Conservation (phyloP, 805 yeast genomes). For the Kazachstania bromeliacearum region DNA sequence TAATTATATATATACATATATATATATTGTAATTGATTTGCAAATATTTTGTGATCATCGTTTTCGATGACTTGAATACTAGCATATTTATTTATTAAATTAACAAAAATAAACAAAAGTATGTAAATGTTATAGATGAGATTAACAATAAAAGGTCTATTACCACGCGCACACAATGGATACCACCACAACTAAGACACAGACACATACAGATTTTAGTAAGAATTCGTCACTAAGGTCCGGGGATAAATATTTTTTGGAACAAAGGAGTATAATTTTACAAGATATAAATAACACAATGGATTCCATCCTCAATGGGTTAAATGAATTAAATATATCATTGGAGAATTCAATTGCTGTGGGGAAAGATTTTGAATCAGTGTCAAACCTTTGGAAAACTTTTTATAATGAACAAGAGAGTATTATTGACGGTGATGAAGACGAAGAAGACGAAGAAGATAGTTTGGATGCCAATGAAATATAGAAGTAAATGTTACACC, state of each 20-base stretch:
- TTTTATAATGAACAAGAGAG: conserved; percentile 46
- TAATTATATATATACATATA: not conserved
- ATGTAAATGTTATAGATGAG: too few species aligned
- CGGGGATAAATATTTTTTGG: conserved; percentile 21
- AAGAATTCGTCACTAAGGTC: not conserved
- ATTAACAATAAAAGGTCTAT: too few species aligned
- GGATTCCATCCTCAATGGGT: conserved; percentile 55
- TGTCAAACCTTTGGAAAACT: conserved; percentile 58
- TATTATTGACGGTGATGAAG: conserved; percentile 5
- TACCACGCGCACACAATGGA: too few species aligned
- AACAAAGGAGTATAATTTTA: conserved; percentile 22
- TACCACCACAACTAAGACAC: not conserved
- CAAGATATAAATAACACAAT: conserved; percentile 34
- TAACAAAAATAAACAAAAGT: too few species aligned
- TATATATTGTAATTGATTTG: too few species aligned
- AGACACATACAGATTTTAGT: conserved; percentile 1
- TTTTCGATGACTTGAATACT: too few species aligned
- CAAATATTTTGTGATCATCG: too few species aligned
- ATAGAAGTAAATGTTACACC: too few species aligned
- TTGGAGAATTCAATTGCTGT: conserved; percentile 60
- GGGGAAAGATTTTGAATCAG: conserved; percentile 67
- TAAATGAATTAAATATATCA: conserved; percentile 58
- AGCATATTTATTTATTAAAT: too few species aligned
- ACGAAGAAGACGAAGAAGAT: conserved; percentile 4
- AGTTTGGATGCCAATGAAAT: conserved; percentile 2